Evolutionary conservation across 2,329 filamentous ascomycete genomes (phyloP).

Genomic region (Grosmannia serpens): DNA sequence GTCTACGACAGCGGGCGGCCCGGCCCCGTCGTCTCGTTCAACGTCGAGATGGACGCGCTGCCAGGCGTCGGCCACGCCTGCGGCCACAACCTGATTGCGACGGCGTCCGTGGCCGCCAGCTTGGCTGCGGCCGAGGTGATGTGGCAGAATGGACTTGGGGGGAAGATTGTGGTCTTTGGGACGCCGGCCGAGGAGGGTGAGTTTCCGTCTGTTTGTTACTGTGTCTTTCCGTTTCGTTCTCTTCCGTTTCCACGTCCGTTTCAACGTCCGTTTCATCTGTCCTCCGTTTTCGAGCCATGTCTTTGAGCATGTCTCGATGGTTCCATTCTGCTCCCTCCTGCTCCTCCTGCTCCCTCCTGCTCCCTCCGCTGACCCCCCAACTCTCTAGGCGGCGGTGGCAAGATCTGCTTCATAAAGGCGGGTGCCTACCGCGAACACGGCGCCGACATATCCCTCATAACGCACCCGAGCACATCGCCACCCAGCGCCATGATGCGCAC

Average conservation of each 20-base stretch:
- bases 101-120: slow-evolving; percentile 32
- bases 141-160: slow-evolving; percentile 26
- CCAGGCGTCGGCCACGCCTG: slow-evolving; percentile 40
- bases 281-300: too few species aligned
- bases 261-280: background rate
- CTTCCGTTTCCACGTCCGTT: too few species aligned
- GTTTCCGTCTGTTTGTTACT: background rate
- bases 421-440: slow-evolving; percentile 30
- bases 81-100: slow-evolving; percentile 43
- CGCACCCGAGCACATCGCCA: slow-evolving; percentile 29
- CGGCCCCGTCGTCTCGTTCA: slow-evolving; percentile 35
- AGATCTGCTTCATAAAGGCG: slow-evolving; percentile 31
- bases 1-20: slow-evolving; percentile 32
- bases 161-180: slow-evolving; percentile 35
- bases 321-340: background rate
- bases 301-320: too few species aligned
- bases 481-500: slow-evolving; percentile 39
- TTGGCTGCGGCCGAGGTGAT: slow-evolving; percentile 35
- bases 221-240: background rate
- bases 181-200: slow-evolving; percentile 41
- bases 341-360: background rate
- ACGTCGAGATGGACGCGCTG: slow-evolving; percentile 38
- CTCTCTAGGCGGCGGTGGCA: slow-evolving; percentile 29
- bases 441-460: slow-evolving; percentile 27
- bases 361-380: too few species aligned